Conservation (phyloP, 2,329 filamentous ascomycete genomes). For the Fusarium anthophilum region DNA sequence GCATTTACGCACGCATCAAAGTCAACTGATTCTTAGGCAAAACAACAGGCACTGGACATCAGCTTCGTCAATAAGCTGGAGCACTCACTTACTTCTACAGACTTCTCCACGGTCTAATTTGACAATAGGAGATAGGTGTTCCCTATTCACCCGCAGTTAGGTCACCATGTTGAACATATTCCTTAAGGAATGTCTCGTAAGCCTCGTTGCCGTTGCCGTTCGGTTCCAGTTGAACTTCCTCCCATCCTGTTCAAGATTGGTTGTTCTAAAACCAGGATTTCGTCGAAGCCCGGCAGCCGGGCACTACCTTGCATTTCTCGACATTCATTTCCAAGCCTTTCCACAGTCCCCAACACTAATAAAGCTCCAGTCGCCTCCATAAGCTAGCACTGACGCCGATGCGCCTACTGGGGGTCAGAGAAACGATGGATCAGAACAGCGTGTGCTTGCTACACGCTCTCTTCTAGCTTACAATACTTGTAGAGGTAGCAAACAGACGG, state of each 20-base stretch:
- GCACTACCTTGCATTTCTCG: slow-evolving; percentile 28
- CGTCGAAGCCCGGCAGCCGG: slow-evolving; percentile 17
- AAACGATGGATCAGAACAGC: background rate
- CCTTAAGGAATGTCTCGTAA: slow-evolving; percentile 5
- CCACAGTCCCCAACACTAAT: background rate
- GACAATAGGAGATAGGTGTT: background rate
- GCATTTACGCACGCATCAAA: background rate
- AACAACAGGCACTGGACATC: background rate
- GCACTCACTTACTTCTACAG: background rate
- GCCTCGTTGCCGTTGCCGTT: slow-evolving; percentile 6
- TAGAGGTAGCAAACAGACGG: slow-evolving; percentile 17
- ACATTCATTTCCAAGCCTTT: slow-evolving; percentile 31
- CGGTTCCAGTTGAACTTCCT: background rate
- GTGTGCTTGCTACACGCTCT: background rate
- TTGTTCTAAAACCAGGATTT: slow-evolving; percentile 16
- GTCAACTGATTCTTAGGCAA: background rate
- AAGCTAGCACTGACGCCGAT: slow-evolving; percentile 21
- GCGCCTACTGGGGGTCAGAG: slow-evolving; percentile 7
- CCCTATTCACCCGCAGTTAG: background rate
- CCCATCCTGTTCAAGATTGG: background rate
- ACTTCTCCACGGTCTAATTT: background rate
- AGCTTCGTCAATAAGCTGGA: background rate
- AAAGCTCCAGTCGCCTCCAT: background rate
- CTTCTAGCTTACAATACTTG: background rate
- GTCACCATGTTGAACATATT: background rate